Evolutionary conservation across 176 grass and related monocot genomes (phyloP), one percentile per base, ranked within the genome.

Genomic region (Poa annua): DNA sequence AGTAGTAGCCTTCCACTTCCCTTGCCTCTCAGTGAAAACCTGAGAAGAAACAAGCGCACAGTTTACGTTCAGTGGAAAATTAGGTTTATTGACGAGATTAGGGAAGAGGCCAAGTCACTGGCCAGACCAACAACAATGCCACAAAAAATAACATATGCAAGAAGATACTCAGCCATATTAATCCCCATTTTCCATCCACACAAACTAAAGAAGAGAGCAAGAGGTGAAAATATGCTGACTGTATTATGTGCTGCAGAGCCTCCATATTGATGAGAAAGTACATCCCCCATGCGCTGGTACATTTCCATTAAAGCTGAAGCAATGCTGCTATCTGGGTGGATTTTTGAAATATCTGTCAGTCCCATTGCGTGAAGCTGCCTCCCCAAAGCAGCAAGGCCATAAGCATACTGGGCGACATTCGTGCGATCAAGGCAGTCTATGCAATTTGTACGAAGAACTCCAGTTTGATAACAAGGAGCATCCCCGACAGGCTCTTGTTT

Each of bases 261-360:
- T 76, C 96, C 96, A 77, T 98, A 98, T 73, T 98, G 96, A 53
- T 98, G 92, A 77, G 96, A 90, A 89, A 98, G 88, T 74, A 90
- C 92, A 87, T 98, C 96, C 50, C 96, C 96, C 96, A 98, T 98
- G 78, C 90, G 81, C 81, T 98, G 96, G 80, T 98, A 98, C 92
- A 98, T 91, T 76, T 98, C 96, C 96, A 93, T 98, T 71, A 98
- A 86, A 81, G 96, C 85, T 73, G 87, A 87, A 79, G 96, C 96
- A 70, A 95, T 90, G 82, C 85, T 90, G 63, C 96, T 95, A 72
- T 98, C 92, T 62, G 92, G 85, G 68, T 98, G 80, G 61, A 98
- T 80, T 92, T 98, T 95, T 81, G 90, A 77, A 87, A 95, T 76
- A 86, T 91, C 35, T 69, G 88, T 95, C 73, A 91, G 66, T 81